Evolutionary conservation across 306 rosid species (phyloP), one percentile per base, ranked within the genome.

Genomic region (Sindora glabra): DNA sequence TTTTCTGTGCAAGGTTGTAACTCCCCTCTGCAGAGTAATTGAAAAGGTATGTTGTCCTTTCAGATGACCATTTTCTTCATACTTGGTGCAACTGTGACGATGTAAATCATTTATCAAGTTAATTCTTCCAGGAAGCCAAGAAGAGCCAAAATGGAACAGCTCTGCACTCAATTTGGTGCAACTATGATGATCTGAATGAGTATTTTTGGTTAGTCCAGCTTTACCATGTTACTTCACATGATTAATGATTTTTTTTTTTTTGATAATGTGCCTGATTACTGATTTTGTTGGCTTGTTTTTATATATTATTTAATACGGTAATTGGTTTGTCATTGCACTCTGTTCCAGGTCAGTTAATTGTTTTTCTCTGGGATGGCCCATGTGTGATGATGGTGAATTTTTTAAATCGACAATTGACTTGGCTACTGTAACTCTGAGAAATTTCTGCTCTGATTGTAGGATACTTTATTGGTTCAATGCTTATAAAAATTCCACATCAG

Each of bases 351-450:
- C 96, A 33, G 62, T 82, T 68, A 86, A 83, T 68, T 88, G 98
- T 77, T 92, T 88, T 66, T 88, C 98, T 79, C 96, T 92, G 44
- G 98, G 98, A 56, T 92, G 98, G 98, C 98, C 98, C 25, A 92
- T 92, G 98, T 95, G 94, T 50, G 95, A 92, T 66, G 98, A 92
- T 72, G 98, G 95, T 10, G 92, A 83, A 22, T 91, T 91, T 83
- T 91, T 91, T 72, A 91, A 82, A 80, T 77, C 96, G 38, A 91
- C 98, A 64, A 79, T 80, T 64, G 79, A 77, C 50, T 14, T 52
- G 62, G 67, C 53, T 87, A 73, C 50, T 56, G 60, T 26, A 44
- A 24, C 30, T 59, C 65, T 34, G 36, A n/a, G 32, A 59, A 41
- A 23, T 55, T 57, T 25, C 64, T 64, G 8, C 39, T 47, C 13